A percentile compares a stretch with the other conserved stretches of the same genome.
phyloP scores from a whole-genome alignment of 1,284 basidiomycete genomes.

The Erythrobasidium hasegawianum region DNA sequence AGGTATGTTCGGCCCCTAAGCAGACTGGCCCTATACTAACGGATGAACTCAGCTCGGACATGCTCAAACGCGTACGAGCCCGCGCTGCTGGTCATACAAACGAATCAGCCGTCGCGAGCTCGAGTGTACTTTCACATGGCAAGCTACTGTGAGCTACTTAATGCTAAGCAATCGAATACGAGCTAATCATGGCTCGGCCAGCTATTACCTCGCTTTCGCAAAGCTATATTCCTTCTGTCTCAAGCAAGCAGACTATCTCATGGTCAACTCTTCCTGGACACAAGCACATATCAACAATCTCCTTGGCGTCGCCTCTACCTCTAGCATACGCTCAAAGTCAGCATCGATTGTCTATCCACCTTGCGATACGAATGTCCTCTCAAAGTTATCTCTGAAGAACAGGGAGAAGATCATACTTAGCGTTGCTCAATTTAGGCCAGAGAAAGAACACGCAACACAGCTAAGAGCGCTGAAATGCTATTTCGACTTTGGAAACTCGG shows the following conservation, averaged over 20 bases:
- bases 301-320: conserved; percentile 49
- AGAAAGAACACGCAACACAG: conserved; percentile 89
- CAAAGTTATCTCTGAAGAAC: conserved; percentile 60
- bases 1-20: conserved; percentile 47
- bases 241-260: conserved; percentile 63
- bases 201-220: conserved; percentile 88
- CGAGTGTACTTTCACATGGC: conserved; percentile 58
- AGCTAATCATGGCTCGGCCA: too few species aligned
- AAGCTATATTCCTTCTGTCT: conserved; percentile 74
- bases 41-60: conserved; percentile 62
- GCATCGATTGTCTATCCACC: conserved; percentile 75
- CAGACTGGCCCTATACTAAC: not conserved
- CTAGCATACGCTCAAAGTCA: not conserved
- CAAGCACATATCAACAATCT: conserved; percentile 74
- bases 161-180: too few species aligned
- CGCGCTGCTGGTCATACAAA: conserved; percentile 64
- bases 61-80: conserved; percentile 74
- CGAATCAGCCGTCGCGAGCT: conserved; percentile 59
- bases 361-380: conserved; percentile 77
- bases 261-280: conserved; percentile 97
- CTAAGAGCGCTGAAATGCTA: conserved; percentile 66
- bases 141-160: conserved; percentile 79
- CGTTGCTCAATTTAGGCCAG: conserved; percentile 89
- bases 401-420: conserved; percentile 71
- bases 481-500: conserved; percentile 50